Evolutionary conservation across 805 yeast genomes (phyloP).

Genomic region (Kregervanrija fluxuum): DNA sequence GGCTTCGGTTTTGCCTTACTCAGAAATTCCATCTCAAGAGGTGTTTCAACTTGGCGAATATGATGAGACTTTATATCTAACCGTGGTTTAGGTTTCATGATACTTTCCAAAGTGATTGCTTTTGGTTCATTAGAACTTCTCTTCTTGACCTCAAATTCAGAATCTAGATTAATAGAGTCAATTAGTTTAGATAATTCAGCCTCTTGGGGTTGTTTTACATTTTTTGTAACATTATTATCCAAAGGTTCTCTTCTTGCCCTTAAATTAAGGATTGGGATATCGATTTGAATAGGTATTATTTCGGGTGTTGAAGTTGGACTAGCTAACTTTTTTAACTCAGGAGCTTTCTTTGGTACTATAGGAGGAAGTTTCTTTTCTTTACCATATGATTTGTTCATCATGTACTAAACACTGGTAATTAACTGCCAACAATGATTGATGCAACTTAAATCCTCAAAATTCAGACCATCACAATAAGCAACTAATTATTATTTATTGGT

Average conservation of each 20-base stretch:
- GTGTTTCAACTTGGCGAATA: no score
- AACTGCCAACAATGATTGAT: no score
- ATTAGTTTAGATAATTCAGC: slow-evolving; percentile 6
- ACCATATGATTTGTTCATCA: no score
- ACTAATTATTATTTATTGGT: no score
- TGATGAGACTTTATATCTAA: neutral
- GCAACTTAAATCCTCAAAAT: no score
- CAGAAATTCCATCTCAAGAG: no score
- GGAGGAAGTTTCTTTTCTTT: slow-evolving; percentile 20
- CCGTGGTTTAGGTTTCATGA: slow-evolving; percentile 8
- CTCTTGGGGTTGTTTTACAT: neutral
- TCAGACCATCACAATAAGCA: no score
- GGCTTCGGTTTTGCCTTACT: neutral
- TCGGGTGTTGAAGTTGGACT: no score
- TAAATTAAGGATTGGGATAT: neutral
- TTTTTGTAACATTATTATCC: neutral
- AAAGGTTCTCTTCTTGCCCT: neutral
- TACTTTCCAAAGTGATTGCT: slow-evolving; percentile 18
- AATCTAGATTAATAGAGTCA: slow-evolving; percentile 6
- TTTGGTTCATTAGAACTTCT: slow-evolving; percentile 14
- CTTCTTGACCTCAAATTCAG: slow-evolving; percentile 2
- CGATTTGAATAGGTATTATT: no score
- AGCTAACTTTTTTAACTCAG: slow-evolving; percentile 4
- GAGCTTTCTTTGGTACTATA: slow-evolving; percentile 21
- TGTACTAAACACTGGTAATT: no score